phyloP scores from a whole-genome alignment of 768 basidiomycete genomes.

The Pisolithus orientalis region DNA sequence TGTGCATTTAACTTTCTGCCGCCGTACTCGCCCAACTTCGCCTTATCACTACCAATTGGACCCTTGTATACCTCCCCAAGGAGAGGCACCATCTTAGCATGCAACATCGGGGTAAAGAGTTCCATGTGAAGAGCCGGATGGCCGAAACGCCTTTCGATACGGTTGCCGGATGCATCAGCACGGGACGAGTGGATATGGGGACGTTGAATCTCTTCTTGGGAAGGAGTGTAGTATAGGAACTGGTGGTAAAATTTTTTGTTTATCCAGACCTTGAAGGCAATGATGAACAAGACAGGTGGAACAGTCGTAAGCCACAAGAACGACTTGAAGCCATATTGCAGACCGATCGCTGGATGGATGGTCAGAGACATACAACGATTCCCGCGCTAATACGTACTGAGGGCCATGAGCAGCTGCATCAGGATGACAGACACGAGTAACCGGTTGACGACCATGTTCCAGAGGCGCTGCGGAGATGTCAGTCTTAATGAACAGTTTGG shows the following conservation, averaged over 20 bases:
- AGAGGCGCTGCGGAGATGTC: constrained; percentile 56
- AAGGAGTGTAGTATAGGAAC: constrained; percentile 84
- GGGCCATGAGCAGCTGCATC: constrained; percentile 83
- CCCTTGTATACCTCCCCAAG: constrained; percentile 72
- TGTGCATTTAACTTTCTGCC: constrained; percentile 72
- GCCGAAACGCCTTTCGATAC: constrained; percentile 87
- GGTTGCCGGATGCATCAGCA: constrained; percentile 62
- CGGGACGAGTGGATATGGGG: constrained; percentile 76
- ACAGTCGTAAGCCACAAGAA: constrained; percentile 76
- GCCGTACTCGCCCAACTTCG: constrained; percentile 72
- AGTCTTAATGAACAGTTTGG: neutral
- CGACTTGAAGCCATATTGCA: constrained; percentile 69
- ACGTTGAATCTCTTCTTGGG: constrained; percentile 64
- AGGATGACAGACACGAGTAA: constrained; percentile 69
- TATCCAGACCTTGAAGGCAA: constrained; percentile 82
- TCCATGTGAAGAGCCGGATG: constrained; percentile 88
- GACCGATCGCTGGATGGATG: constrained; percentile 62
- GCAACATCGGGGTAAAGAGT: constrained; percentile 84
- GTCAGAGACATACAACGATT: neutral
- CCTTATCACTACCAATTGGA: constrained; percentile 54
- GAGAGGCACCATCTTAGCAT: constrained; percentile 78
- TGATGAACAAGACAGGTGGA: constrained; percentile 78
- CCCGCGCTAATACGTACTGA: constrained; percentile 56
- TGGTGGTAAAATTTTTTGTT: constrained; percentile 55
- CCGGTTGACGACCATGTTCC: constrained; percentile 93